These are phyloP conservation scores for Sporisorium reilianum DNA, from an alignment of 1,284 basidiomycete species.

Conservation along the genomic window DNA sequence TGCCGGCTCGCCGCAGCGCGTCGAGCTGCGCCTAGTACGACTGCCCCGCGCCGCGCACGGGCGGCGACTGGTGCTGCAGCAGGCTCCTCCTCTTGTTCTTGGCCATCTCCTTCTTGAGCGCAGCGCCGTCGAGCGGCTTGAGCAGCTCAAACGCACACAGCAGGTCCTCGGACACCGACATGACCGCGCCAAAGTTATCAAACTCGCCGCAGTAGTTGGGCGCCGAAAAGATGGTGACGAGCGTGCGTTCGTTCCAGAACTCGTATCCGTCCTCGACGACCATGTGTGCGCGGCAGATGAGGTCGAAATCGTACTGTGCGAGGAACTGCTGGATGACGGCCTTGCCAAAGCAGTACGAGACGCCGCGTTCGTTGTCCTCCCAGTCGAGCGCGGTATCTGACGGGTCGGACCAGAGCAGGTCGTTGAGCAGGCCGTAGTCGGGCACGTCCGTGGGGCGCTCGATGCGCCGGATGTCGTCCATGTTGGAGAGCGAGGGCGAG, in stretches of 20 bases:
- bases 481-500: conserved; percentile 94
- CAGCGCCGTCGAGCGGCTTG: conserved; percentile 91
- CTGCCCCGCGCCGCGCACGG: conserved; percentile 28
- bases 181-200: conserved; percentile 87
- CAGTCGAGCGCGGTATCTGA: conserved; percentile 97
- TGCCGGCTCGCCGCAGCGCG: too few relatives aligned
- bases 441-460: conserved; percentile 98
- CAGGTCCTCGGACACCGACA: conserved; percentile 94
- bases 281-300: conserved; percentile 99
- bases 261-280: conserved; percentile 97
- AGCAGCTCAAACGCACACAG: conserved; percentile 97
- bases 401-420: conserved; percentile 98
- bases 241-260: conserved; percentile 98
- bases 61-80: conserved; percentile 39
- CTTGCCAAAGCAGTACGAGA: conserved; percentile 99
- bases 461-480: conserved; percentile 99
- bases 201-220: conserved; percentile 94
- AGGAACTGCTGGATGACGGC: conserved; percentile 96
- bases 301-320: conserved; percentile 88
- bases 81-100: conserved; percentile 94
- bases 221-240: conserved; percentile 98
- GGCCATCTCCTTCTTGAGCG: conserved; percentile 97
- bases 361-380: conserved; percentile 99
- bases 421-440: conserved; percentile 98
- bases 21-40: conserved; percentile 33